Percentiles rank a stretch among this genome's conserved stretches.
Evolutionary conservation across 2,329 filamentous ascomycete genomes (phyloP).

Genomic region (Fusarium sp.): DNA sequence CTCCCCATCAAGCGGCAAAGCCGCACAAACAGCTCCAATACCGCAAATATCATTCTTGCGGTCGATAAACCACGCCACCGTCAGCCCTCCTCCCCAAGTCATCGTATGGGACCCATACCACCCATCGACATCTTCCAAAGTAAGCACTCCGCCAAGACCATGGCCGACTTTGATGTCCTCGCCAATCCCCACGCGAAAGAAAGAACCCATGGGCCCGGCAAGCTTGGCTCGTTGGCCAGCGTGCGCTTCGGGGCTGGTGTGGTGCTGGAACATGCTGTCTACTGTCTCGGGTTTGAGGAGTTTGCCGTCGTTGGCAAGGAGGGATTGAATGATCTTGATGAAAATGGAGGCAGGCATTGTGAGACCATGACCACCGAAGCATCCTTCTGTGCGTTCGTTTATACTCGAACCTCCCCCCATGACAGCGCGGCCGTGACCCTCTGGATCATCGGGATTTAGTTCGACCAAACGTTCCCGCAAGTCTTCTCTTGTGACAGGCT

Average conservation of each 20-base stretch:
- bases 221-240: slow-evolving; percentile 50
- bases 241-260: slow-evolving; percentile 54
- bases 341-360: slow-evolving; percentile 58
- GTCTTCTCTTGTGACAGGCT: slow-evolving; percentile 54
- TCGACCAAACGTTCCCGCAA: slow-evolving; percentile 55
- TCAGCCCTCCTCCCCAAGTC: slow-evolving; percentile 62
- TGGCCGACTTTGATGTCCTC: slow-evolving; percentile 53
- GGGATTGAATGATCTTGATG: slow-evolving; percentile 59
- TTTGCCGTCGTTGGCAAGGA: slow-evolving; percentile 63
- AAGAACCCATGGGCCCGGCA: slow-evolving; percentile 50
- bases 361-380: slow-evolving; percentile 62
- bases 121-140: slow-evolving; percentile 57
- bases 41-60: slow-evolving; percentile 61
- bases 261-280: slow-evolving; percentile 62
- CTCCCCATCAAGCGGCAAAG: slow-evolving; percentile 51
- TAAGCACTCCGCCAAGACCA: slow-evolving; percentile 59
- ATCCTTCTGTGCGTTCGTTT: slow-evolving; percentile 52
- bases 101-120: slow-evolving; percentile 60
- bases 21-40: slow-evolving; percentile 56
- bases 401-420: slow-evolving; percentile 53
- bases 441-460: slow-evolving; percentile 56
- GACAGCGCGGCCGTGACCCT: slow-evolving; percentile 53
- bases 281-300: slow-evolving; percentile 59
- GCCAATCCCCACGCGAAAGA: slow-evolving; percentile 55
- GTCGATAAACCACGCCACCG: slow-evolving; percentile 63